A percentile compares a stretch with the other conserved stretches of the same genome.
phyloP scores from a whole-genome alignment of 129 eudicot genomes.

The Centaurea solstitialis region DNA sequence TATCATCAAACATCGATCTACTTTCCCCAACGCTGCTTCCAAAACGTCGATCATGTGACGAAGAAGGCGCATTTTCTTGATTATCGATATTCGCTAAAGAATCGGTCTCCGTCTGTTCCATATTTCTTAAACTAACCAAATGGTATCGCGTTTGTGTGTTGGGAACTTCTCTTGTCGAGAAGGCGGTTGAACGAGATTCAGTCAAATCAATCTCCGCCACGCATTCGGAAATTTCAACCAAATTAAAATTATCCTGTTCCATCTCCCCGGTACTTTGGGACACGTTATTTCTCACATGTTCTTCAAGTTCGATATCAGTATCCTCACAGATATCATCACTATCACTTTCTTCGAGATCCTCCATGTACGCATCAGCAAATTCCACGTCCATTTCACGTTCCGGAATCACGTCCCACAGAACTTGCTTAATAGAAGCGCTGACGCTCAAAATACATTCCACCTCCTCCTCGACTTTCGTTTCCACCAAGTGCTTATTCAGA shows the following conservation, averaged over 20 bases:
- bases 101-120: not conserved
- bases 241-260: not conserved
- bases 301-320: constrained; percentile 2
- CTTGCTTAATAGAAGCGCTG: constrained; percentile 69
- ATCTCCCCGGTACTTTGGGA: constrained; percentile 39
- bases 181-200: not conserved
- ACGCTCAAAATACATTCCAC: constrained; percentile 59
- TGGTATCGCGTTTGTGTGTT: constrained; percentile 20
- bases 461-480: constrained; percentile 47
- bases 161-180: not conserved
- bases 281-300: constrained; percentile 8
- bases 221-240: not conserved
- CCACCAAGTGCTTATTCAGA: constrained; percentile 17
- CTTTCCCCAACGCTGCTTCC: constrained; percentile 4
- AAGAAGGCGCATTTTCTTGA: not conserved
- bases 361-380: constrained; percentile 73
- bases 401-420: constrained; percentile 52
- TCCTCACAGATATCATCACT: constrained; percentile 39
- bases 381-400: constrained; percentile 56
- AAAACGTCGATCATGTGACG: not conserved
- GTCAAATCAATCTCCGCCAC: not conserved
- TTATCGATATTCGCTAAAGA: not conserved
- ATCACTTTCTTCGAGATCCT: constrained; percentile 50
- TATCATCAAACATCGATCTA: constrained; percentile 17
- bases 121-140: constrained; percentile 18